Percentiles rank a stretch among this genome's conserved stretches.
These are phyloP conservation scores for Xanthoceras sorbifolium DNA, from an alignment of 345 rosid genomes.

Conservation along the genomic window DNA sequence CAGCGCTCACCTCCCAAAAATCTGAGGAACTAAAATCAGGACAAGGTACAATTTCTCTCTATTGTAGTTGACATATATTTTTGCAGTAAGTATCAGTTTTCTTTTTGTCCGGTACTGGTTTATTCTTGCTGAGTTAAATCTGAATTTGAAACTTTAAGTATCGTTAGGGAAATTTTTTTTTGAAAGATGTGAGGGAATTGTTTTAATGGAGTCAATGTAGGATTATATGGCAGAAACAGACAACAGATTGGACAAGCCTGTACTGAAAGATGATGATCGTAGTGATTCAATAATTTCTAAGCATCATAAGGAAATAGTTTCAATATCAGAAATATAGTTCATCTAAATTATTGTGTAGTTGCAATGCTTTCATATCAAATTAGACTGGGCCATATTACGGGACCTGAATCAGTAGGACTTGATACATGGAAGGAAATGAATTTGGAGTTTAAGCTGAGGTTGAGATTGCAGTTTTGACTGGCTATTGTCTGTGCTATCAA, in stretches of 20 bases:
- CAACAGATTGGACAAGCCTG: not conserved
- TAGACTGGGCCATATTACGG: not conserved
- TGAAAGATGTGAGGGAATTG: not conserved
- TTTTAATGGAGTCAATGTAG: not conserved
- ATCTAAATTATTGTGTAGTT: not conserved
- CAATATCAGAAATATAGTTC: not conserved
- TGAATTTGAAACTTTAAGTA: not conserved
- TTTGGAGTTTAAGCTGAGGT: not conserved
- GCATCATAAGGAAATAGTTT: not conserved
- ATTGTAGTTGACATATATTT: not conserved
- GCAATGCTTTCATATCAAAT: not conserved
- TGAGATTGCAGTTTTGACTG: not conserved
- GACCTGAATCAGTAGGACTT: not conserved
- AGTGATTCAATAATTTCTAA: not conserved
- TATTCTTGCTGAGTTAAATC: not conserved
- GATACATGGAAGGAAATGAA: not conserved
- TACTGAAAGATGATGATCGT: not conserved
- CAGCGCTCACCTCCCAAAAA: slow-evolving; percentile 14
- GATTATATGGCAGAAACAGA: not conserved
- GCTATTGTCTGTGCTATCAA: not conserved
- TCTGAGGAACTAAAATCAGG: slow-evolving; percentile 26
- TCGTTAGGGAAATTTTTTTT: not conserved
- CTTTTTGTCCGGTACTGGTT: not conserved
- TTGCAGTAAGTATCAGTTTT: not conserved
- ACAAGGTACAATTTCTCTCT: slow-evolving; percentile 33